A percentile compares a stretch with the other conserved stretches of the same genome.
Evolutionary conservation across 2,329 filamentous ascomycete species (phyloP).

Genomic region (Aspergillus persii): DNA sequence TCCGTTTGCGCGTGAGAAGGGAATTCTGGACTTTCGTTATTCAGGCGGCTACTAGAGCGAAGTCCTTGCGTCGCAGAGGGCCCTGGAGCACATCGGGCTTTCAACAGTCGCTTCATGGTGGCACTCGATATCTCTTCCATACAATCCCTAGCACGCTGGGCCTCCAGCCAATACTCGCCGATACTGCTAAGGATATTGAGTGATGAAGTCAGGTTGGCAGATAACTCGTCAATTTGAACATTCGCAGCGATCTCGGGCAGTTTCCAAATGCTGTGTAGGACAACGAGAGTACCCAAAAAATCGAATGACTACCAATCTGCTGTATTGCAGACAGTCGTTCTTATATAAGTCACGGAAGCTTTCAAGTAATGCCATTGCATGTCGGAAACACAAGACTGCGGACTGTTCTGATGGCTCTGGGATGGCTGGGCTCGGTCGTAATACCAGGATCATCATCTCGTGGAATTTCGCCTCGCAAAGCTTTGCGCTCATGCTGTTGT

Average conservation of each 20-base stretch:
- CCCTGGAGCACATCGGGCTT: background rate
- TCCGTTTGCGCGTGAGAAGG: background rate
- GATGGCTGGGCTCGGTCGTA: constrained; percentile 54
- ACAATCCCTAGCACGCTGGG: constrained; percentile 33
- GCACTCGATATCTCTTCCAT: constrained; percentile 28
- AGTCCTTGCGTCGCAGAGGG: background rate
- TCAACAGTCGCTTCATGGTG: constrained; percentile 25
- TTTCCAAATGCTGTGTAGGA: constrained; percentile 53
- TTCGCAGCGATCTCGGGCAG: constrained; percentile 42
- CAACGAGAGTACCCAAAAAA: constrained; percentile 49
- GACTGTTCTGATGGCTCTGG: constrained; percentile 45
- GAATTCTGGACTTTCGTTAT: background rate
- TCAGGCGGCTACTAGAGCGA: background rate
- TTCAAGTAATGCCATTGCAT: constrained; percentile 43
- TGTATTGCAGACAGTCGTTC: constrained; percentile 47
- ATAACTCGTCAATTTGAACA: constrained; percentile 41
- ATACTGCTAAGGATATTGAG: constrained; percentile 51
- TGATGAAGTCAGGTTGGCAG: constrained; percentile 43
- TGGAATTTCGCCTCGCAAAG: constrained; percentile 50
- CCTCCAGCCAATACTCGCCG: constrained; percentile 54
- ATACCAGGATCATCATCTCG: constrained; percentile 48
- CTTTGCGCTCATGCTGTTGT: constrained; percentile 12
- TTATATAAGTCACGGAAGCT: constrained; percentile 47
- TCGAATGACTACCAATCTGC: constrained; percentile 51
- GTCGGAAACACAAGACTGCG: constrained; percentile 45